Conservation (phyloP, 1,139 yeast genomes). For the Taphrina flavorubra region DNA sequence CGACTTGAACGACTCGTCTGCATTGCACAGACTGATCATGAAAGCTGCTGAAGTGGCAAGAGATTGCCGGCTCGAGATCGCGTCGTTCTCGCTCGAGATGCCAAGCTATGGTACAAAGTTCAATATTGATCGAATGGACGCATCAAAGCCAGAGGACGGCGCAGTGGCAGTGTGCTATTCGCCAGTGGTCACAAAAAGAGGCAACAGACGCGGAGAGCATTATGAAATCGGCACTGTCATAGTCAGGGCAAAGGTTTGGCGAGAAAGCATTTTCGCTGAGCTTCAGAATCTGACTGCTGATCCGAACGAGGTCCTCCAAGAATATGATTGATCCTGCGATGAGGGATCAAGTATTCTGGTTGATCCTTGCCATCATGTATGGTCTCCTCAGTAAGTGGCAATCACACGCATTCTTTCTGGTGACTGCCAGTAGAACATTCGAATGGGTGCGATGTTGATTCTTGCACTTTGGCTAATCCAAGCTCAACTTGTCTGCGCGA, state of each 20-base stretch:
- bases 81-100: slow-evolving; percentile 33
- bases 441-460: background rate
- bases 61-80: slow-evolving; percentile 29
- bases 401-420: background rate
- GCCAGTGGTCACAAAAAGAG: slow-evolving; percentile 21
- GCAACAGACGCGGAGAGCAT: slow-evolving; percentile 19
- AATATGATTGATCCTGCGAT: background rate
- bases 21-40: slow-evolving; percentile 17
- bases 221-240: slow-evolving; percentile 15
- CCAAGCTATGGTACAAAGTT: slow-evolving; percentile 16
- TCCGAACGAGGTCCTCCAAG: slow-evolving; percentile 4
- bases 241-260: slow-evolving; percentile 29
- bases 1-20: slow-evolving; percentile 7
- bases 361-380: too few species aligned
- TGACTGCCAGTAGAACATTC: background rate
- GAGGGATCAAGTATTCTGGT: too few species aligned
- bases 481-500: slow-evolving; percentile 5
- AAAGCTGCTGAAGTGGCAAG: slow-evolving; percentile 27
- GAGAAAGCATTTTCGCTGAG: slow-evolving; percentile 26
- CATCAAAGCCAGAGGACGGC: slow-evolving; percentile 28
- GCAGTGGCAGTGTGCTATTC: slow-evolving; percentile 24
- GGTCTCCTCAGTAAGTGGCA: background rate
- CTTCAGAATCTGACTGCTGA: slow-evolving; percentile 20
- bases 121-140: slow-evolving; percentile 20
- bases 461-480: background rate